Percentiles rank a stretch among this genome's conserved stretches.
Evolutionary conservation across 768 basidiomycete genomes (phyloP).

Genomic region (Peribolospora baueri): DNA sequence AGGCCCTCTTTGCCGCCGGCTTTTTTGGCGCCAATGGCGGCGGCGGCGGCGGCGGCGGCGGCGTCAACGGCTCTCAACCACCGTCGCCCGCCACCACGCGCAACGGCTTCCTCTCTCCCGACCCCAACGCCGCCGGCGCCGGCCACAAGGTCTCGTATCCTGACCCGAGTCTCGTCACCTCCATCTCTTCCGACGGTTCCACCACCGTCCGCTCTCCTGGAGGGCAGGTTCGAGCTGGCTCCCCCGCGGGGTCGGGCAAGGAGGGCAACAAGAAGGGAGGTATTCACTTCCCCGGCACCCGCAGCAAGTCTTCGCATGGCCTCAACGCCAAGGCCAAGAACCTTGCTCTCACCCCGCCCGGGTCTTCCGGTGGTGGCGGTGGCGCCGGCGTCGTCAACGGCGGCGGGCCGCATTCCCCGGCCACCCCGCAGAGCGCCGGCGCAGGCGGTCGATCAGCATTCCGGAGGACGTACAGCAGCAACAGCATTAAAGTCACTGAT

Average conservation of each 20-base stretch:
- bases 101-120: slow-evolving; percentile 17
- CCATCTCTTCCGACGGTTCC: slow-evolving; percentile 10
- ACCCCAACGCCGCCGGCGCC: neutral
- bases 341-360: neutral
- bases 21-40: slow-evolving; percentile 5
- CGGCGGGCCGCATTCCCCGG: no score
- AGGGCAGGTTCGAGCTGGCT: no score
- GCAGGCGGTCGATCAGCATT: slow-evolving; percentile 26
- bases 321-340: slow-evolving; percentile 22
- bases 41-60: no score
- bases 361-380: no score
- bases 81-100: neutral
- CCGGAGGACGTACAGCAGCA: slow-evolving; percentile 83
- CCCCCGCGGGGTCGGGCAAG: no score
- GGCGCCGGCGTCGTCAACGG: neutral
- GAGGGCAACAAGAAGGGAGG: no score
- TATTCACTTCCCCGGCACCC: no score
- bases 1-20: slow-evolving; percentile 42
- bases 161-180: no score
- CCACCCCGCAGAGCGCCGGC: no score
- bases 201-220: no score
- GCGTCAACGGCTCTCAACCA: neutral
- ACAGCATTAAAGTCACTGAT: slow-evolving; percentile 64
- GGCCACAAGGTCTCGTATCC: no score
- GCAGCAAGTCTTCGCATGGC: no score